phyloP scores from a whole-genome alignment of 163 green algal species.

The Coccomyxa subellipsoidea region DNA sequence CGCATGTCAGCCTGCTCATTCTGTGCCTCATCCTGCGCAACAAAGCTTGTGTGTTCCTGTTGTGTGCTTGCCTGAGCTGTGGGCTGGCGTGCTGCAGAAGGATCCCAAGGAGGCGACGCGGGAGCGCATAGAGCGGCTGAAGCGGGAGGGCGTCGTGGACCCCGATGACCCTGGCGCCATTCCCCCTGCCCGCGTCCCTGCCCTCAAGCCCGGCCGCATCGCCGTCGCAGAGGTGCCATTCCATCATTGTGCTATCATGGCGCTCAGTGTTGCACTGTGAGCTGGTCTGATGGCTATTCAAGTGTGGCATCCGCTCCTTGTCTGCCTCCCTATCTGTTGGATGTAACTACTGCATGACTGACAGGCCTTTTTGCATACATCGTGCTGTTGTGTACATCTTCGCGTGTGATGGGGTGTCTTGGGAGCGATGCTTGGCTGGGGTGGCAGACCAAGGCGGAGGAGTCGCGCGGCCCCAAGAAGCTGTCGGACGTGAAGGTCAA shows the following conservation, averaged over 20 bases:
- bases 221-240: background rate
- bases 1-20: too few relatives aligned
- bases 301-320: too few relatives aligned
- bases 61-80: background rate
- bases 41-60: background rate
- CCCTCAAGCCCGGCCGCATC: background rate
- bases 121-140: conserved; percentile 73
- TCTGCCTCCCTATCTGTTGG: too few relatives aligned
- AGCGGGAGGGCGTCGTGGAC: conserved; percentile 25
- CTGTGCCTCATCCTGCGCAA: too few relatives aligned
- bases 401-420: too few relatives aligned
- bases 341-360: too few relatives aligned
- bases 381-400: too few relatives aligned
- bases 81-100: background rate
- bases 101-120: conserved; percentile 72
- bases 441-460: conserved; percentile 16
- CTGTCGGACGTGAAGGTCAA: conserved; percentile 77
- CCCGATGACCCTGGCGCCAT: conserved; percentile 21
- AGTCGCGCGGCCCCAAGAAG: conserved; percentile 54
- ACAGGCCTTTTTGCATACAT: too few relatives aligned
- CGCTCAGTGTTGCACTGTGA: too few relatives aligned
- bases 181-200: background rate
- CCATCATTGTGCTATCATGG: too few relatives aligned
- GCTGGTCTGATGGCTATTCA: too few relatives aligned
- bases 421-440: background rate